Percentiles rank a stretch among this genome's conserved stretches.
These are phyloP conservation scores for Hansenula lynferdii DNA, from an alignment of 1,139 yeast genomes.

Conservation along the genomic window DNA sequence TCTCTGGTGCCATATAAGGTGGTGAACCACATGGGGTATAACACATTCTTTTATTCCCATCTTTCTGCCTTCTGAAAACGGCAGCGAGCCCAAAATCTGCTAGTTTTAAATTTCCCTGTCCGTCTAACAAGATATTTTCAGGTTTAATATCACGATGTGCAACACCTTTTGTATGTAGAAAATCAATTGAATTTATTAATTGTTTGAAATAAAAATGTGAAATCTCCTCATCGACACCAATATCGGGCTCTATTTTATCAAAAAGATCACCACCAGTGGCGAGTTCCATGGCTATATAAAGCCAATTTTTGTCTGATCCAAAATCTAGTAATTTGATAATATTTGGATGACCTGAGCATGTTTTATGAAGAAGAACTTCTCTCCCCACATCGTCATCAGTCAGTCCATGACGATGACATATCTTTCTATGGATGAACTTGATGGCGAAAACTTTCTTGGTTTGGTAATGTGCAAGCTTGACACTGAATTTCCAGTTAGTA, in stretches of 20 bases:
- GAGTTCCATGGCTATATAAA: slow-evolving; percentile 60
- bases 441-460: slow-evolving; percentile 40
- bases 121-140: slow-evolving; percentile 77
- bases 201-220: slow-evolving; percentile 68
- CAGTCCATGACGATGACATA: slow-evolving; percentile 40
- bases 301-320: slow-evolving; percentile 47
- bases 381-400: slow-evolving; percentile 41
- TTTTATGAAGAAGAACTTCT: slow-evolving; percentile 51
- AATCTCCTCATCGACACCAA: slow-evolving; percentile 60
- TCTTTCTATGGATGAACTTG: slow-evolving; percentile 48
- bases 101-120: slow-evolving; percentile 55
- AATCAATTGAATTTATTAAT: slow-evolving; percentile 49
- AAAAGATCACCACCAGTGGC: slow-evolving; percentile 70
- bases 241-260: slow-evolving; percentile 70
- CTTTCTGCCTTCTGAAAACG: slow-evolving; percentile 41
- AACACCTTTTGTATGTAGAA: slow-evolving; percentile 65
- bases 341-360: slow-evolving; percentile 53
- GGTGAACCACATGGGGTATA: slow-evolving; percentile 62
- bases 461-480: slow-evolving; percentile 29
- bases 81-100: slow-evolving; percentile 70
- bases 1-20: slow-evolving; percentile 72
- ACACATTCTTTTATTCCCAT: slow-evolving; percentile 54
- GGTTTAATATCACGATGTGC: slow-evolving; percentile 92
- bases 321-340: slow-evolving; percentile 47
- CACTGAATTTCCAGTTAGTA: too few relatives aligned